Percentiles rank a stretch among this genome's conserved stretches.
Conservation (phyloP, 2,329 filamentous ascomycete species). For the Exserohilum rostratum region DNA sequence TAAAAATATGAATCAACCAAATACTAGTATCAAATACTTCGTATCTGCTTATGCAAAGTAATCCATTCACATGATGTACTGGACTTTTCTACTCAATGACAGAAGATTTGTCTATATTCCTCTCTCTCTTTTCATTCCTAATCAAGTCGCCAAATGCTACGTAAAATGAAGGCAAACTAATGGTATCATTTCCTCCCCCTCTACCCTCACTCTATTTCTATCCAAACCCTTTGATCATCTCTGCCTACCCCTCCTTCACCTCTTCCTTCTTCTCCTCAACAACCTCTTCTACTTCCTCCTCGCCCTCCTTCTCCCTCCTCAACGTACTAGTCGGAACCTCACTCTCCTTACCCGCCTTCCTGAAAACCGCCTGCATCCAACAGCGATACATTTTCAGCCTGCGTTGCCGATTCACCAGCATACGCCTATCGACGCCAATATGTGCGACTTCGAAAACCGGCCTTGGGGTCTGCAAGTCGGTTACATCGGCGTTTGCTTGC, state of each 20-base stretch:
- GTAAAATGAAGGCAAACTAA: too few species aligned
- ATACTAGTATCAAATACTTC: too few species aligned
- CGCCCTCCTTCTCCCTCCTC: slow-evolving; percentile 32
- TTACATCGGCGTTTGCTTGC: slow-evolving; percentile 6
- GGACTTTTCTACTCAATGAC: too few species aligned
- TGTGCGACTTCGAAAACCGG: slow-evolving; percentile 70
- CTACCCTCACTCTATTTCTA: too few species aligned
- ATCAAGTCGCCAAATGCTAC: too few species aligned
- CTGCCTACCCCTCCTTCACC: not conserved
- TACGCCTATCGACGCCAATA: slow-evolving; percentile 81
- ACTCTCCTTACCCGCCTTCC: slow-evolving; percentile 57
- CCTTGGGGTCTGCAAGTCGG: slow-evolving; percentile 12
- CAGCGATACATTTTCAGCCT: slow-evolving; percentile 98
- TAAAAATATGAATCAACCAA: too few species aligned
- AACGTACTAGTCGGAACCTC: slow-evolving; percentile 43
- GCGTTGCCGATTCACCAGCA: slow-evolving; percentile 89
- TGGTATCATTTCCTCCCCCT: too few species aligned
- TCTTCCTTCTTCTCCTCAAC: not conserved
- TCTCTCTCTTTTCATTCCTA: too few species aligned
- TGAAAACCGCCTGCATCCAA: slow-evolving; percentile 88
- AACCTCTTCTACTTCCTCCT: slow-evolving; percentile 12
- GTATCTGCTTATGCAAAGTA: too few species aligned
- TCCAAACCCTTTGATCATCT: not conserved
- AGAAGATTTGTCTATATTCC: too few species aligned
- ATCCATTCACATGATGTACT: too few species aligned